phyloP scores from a whole-genome alignment of 305 asterid species.

The Fraxinus latifolia region DNA sequence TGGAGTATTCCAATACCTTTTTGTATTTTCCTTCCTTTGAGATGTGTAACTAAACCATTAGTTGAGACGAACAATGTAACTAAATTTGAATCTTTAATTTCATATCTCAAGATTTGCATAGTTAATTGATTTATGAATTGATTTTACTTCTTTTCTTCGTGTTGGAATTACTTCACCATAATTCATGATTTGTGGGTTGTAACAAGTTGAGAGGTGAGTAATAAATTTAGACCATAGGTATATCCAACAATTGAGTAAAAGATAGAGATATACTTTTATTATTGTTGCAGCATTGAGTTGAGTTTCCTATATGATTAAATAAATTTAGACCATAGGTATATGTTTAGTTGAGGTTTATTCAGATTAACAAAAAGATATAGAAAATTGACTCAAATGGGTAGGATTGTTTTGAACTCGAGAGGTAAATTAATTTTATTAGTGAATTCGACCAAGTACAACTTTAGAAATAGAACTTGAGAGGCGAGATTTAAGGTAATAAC shows the following conservation, averaged over 20 bases:
- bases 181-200: background rate
- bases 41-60: background rate
- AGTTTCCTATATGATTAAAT: background rate
- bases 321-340: no score
- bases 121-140: background rate
- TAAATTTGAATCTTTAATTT: background rate
- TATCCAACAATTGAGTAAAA: background rate
- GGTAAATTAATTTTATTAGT: background rate
- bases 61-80: background rate
- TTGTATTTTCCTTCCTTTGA: background rate
- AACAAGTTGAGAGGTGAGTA: background rate
- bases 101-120: background rate
- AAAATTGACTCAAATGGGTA: background rate
- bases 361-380: background rate
- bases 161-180: background rate
- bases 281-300: background rate
- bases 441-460: background rate
- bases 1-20: background rate
- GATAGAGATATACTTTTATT: background rate
- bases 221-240: background rate
- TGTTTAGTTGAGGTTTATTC: background rate
- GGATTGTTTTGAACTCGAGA: background rate
- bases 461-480: background rate
- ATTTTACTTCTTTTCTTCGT: background rate
- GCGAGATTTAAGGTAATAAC: background rate